These are phyloP conservation scores for Entoloma clypeatum DNA, from an alignment of 1,284 basidiomycete species.

Conservation along the genomic window DNA sequence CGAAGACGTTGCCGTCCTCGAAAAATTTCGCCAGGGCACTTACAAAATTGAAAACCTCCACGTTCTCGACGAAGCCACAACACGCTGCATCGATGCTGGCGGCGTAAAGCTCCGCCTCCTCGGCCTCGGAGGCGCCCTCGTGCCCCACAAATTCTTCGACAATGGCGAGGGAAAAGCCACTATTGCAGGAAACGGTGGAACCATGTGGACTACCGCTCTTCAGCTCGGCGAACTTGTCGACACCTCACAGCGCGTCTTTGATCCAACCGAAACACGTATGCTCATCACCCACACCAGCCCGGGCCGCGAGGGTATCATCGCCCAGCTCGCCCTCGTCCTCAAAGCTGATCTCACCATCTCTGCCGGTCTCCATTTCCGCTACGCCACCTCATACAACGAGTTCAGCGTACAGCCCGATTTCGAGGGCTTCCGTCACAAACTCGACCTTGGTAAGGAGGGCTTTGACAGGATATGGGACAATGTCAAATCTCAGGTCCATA, in stretches of 20 bases:
- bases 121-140: constrained; percentile 93
- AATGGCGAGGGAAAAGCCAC: constrained; percentile 93
- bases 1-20: constrained; percentile 91
- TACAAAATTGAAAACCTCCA: constrained; percentile 86
- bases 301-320: constrained; percentile 89
- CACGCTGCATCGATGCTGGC: constrained; percentile 86
- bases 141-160: constrained; percentile 97
- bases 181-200: constrained; percentile 96
- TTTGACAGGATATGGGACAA: constrained; percentile 94
- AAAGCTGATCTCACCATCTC: constrained; percentile 96
- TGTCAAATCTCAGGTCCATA: constrained; percentile 89
- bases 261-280: constrained; percentile 90
- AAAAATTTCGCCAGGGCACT: constrained; percentile 84
- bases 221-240: constrained; percentile 98
- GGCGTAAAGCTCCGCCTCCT: constrained; percentile 92
- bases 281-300: constrained; percentile 92
- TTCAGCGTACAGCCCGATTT: constrained; percentile 91
- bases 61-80: constrained; percentile 92
- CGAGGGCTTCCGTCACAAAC: constrained; percentile 85
- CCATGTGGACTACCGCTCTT: constrained; percentile 98
- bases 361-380: constrained; percentile 96
- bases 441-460: constrained; percentile 72
- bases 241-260: constrained; percentile 92
- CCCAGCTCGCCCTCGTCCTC: constrained; percentile 85
- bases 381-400: constrained; percentile 95